phyloP scores from a whole-genome alignment of 163 green algal species.

The Scenedesmus sp. region DNA sequence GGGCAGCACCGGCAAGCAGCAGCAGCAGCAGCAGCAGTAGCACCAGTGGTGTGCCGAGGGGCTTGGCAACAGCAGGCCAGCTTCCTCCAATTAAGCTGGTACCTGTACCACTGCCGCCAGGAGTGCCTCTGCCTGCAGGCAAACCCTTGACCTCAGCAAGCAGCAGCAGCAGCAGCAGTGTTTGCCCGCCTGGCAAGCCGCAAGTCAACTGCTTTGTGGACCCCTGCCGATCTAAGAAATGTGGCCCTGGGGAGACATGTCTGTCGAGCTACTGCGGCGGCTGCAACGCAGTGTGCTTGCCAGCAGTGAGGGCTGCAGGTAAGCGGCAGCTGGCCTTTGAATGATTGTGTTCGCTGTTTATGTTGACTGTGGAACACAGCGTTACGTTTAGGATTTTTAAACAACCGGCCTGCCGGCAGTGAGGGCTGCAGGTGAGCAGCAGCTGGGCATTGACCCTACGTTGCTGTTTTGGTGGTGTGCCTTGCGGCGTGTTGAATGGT shows the following conservation, averaged over 20 bases:
- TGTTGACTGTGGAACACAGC: too few species aligned
- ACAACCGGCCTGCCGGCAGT: too few species aligned
- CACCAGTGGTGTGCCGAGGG: neutral
- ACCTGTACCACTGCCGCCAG: neutral
- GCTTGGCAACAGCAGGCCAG: neutral
- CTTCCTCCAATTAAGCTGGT: neutral
- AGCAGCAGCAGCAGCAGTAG: neutral
- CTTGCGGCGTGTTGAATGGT: too few species aligned
- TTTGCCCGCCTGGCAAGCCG: neutral
- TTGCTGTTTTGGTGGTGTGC: too few species aligned
- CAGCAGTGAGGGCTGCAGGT: neutral
- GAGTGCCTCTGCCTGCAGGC: neutral
- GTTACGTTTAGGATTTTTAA: too few species aligned
- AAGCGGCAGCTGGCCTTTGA: neutral
- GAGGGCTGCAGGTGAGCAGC: too few species aligned
- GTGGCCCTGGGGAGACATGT: neutral
- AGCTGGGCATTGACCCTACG: too few species aligned
- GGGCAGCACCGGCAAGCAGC: neutral
- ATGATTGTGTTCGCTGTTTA: too few species aligned
- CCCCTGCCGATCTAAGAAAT: neutral
- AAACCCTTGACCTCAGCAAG: neutral
- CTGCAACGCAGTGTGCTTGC: conserved; percentile 8
- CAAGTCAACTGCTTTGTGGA: neutral
- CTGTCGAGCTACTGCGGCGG: neutral
- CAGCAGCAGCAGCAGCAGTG: neutral